Base-by-base conservation (phyloP, 164 flowering plant species). In the Annona cherimola region DNA sequence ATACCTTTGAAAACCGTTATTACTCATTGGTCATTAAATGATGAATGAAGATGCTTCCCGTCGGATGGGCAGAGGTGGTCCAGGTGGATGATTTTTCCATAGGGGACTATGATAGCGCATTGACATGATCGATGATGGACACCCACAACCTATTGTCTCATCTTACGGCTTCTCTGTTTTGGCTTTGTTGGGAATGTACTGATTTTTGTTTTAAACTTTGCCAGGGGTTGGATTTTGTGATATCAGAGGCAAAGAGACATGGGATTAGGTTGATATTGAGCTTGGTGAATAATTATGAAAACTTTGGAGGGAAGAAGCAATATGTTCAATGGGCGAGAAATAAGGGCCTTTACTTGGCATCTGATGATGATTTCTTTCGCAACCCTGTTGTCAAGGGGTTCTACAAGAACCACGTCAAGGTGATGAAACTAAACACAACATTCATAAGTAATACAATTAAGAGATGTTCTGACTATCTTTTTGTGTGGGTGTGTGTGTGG, bases 291-390 rank as follows among this genome's bases (percentile, higher is more conserved):
- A 90, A 92, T 69, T 90, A 85, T 69, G 83, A 84, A 4, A 79
- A 70, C 67, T 81, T 79, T 69, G 94, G 97, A 63, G 95, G 97
- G 63, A 92, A 76, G 76, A 80, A 80, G 39, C 97, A 90, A 72
- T 90, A 92, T 68, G 92, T 89, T 35, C 76, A 85, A 1, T 92
- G 96, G 98, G 98, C 88, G 65, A 88, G 84, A 79, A 81, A 76
- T 68, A 83, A 81, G 62, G 96, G 92, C 5, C 86, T 86, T 68
- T 68, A 81, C 60, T 12, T 87, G 40, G 41, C 78, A 14, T 82
- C 86, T 44, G 92, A 87, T 5, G 98, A 92, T 83, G 96, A 85
- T 73, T 92, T 92, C 87, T 92, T 73, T 69, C 83, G 82, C 8
- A 87, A 88, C 70, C 67, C 90, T 69, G 80, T 84, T 35, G 86